Base-by-base conservation (phyloP, 768 basidiomycete genomes). In the Phlegmacium glaucopus region DNA sequence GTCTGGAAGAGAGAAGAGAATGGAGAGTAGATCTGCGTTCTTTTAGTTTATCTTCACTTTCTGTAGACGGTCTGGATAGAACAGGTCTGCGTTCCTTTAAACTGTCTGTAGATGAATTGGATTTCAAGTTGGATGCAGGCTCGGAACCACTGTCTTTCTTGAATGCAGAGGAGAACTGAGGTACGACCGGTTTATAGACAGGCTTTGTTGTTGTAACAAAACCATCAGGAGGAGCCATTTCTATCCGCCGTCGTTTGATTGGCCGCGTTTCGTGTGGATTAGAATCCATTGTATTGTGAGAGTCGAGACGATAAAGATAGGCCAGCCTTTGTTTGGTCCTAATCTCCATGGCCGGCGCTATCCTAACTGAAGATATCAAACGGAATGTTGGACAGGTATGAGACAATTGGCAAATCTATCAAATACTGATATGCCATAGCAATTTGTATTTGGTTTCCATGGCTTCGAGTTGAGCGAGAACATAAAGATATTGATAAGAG, bases 401-500 rank as follows among this genome's bases (percentile, higher is more conserved):
- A 34, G n/a, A 10, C 4, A 10, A 6, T 2, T 11, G 30, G n/a
- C n/a, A n/a, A n/a, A n/a, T n/a, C 9, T n/a, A 11, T 12, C 32
- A 12, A 17, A 10, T 32, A 27, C n/a, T 26, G 35, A 2, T 0
- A 25, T 9, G 11, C 1, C 37, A n/a, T 51, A 86, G 83, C 85
- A 86, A 59, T 85, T 88, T 55, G 80, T 88, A 11, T 69, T 84
- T 51, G 85, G 86, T 13, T 87, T 86, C 60, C 80, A 82, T 57
- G 83, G 83, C 3, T 63, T 74, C 30, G 66, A 76, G 42, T 63
- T 76, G 28, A 77, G 66, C 50, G 67, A 75, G 25, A 71, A 85
- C 48, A 74, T 80, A 50, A 72, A 67, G 54, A 71, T 66, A 0
- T 76, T 87, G 45, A 83, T 87, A 42, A 64, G 63, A 29, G 77